Evolutionary conservation across 2,329 filamentous ascomycete genomes (phyloP), one percentile per base, ranked within the genome.

Genomic region (Trichoderma breve): DNA sequence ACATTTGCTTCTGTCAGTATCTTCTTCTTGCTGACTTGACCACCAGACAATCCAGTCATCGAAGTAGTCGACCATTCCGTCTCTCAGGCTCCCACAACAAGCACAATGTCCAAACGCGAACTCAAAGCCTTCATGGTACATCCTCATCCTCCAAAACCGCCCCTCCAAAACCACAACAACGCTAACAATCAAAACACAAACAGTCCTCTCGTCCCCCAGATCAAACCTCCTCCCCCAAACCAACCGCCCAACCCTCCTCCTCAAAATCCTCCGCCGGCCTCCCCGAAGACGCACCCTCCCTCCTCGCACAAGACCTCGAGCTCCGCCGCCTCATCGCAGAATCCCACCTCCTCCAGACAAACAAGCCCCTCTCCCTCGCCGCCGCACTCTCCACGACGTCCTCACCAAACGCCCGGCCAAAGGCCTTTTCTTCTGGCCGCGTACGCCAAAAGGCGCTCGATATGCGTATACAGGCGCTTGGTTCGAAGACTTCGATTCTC

Each of bases 261-360:
- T 51, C 71, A n/a, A 67, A 62, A 18, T 71, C 76, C 75, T 70
- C 76, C 76, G 43, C 82, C 80, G 43, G 82, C 80, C 74, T 82
- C 67, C 81, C 86, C 72, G 89, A 92, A 78, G 88, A 91, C 78
- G 87, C 87, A 66, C 86, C 86, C 74, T 87, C 87, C 12, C 92
- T 97, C 73, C 87, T 98, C 21, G 94, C 95, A 80, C 95, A 98
- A 81, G 96, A 98, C 81, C 90, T 97, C 69, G 95, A 93, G 51
- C 90, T 99, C 15, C 95, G 98, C 81, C 91, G 94, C 61, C 90
- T 99, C 53, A 89, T 99, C 72, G 88, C 91, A 76, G 96, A 99
- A 85, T 98, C 95, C 0, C 94, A 97, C 82, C 91, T 98, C 73
- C 90, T 98, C 71, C 74, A 78, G 14, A 78, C 80, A 15, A 84